Base-by-base conservation (phyloP, 306 rosid genomes). In the Cicer judaicum region DNA sequence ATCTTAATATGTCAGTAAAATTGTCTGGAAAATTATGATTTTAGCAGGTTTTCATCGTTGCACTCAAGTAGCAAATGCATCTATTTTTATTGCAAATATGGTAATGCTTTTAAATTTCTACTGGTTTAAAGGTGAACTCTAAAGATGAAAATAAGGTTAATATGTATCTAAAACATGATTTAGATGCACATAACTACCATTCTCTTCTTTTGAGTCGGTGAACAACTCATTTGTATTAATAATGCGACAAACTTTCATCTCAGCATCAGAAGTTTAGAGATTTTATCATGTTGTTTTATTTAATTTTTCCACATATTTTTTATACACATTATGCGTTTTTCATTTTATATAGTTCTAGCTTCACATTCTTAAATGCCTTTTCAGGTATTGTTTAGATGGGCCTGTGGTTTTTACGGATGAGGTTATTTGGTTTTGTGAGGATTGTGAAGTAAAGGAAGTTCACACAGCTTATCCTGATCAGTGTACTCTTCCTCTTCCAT, bases 381-480 rank as follows among this genome's bases (percentile, higher is more conserved):
- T 40, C 85, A 91, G 92, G 69, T 91, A 89, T 76, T 89, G 97
- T 82, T 68, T 87, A 18, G 81, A 81, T 15, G 79, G 54, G 56
- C 92, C 92, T 41, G 71, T 79, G 61, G 40, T 29, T 53, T 65
- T 79, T 41, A 24, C 55, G 8, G 81, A 78, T 14, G 67, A 78
- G 7, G 80, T 81, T 70, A 78, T 68, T 46, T 93, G 97, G 98
- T 74, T 84, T 63, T 93, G 98, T 73, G 89, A 73, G 75, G 88
- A 88, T 54, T 75, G 80, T 34, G 79, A 84, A 36, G 65, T 76
- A 49, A 48, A 36, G 36, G 69, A 36, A 24, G 74, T 2, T 46
- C 78, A 52, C 63, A 15, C 70, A 61, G 75, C 66, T 53, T 50
- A 40, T 74, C 42, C 29, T 73, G 48, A 75, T 38, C 29, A 70